A percentile compares a stretch with the other conserved stretches of the same genome.
These are phyloP conservation scores for Calonectria leucothoes DNA, from an alignment of 2,329 filamentous ascomycete genomes.

Conservation along the genomic window DNA sequence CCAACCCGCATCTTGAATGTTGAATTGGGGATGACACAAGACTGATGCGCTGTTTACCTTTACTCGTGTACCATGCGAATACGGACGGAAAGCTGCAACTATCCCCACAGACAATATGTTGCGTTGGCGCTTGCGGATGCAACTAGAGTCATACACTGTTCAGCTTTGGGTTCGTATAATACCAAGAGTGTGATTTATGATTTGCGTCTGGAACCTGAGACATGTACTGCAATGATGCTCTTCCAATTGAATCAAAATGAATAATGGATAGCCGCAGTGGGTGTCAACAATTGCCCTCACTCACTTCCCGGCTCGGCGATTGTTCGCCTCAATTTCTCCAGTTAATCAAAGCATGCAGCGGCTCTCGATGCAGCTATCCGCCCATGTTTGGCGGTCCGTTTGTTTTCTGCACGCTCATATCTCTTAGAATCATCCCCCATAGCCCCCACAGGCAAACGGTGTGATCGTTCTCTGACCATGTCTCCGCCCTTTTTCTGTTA, in stretches of 20 bases:
- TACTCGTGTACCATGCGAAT: neutral
- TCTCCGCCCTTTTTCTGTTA: slow-evolving; percentile 3
- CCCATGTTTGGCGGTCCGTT: neutral
- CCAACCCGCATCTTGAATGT: neutral
- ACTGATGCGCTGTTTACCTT: neutral
- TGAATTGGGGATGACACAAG: neutral
- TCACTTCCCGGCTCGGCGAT: slow-evolving; percentile 4
- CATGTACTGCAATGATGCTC: neutral
- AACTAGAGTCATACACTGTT: neutral
- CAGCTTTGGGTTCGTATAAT: neutral
- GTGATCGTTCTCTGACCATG: neutral
- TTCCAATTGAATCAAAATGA: neutral
- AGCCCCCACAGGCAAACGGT: neutral
- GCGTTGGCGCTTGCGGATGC: slow-evolving; percentile 2
- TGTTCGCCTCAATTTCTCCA: neutral
- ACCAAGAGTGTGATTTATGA: neutral
- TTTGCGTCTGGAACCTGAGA: neutral
- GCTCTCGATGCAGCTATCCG: neutral
- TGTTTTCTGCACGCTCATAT: neutral
- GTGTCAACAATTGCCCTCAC: slow-evolving; percentile 1
- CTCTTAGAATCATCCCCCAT: neutral
- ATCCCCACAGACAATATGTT: neutral
- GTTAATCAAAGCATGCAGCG: neutral
- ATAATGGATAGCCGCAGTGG: neutral
- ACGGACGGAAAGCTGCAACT: neutral